These are phyloP conservation scores for Akebia trifoliata DNA, from an alignment of 164 flowering plant species.

Conservation along the genomic window DNA sequence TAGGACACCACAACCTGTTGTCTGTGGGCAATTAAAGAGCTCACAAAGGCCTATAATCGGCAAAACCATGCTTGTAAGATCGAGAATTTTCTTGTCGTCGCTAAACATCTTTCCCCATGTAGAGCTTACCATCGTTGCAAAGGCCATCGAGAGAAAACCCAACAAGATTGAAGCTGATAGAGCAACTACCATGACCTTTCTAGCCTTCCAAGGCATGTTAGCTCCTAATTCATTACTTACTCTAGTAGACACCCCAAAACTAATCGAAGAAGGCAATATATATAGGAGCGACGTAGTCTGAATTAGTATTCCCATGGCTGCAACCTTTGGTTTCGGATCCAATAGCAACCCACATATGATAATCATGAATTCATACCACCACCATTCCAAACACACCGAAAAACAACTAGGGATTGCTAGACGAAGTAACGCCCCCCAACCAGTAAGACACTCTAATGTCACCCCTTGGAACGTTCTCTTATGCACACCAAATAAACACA, in stretches of 20 bases:
- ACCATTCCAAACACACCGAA: conserved; percentile 19
- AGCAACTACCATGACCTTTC: conserved; percentile 14
- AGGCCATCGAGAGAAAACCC: conserved; percentile 13
- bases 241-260: conserved; percentile 15
- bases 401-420: conserved; percentile 17
- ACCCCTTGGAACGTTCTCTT: conserved; percentile 8
- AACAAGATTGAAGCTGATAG: background rate
- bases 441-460: conserved; percentile 14
- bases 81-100: conserved; percentile 8
- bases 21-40: conserved; percentile 18
- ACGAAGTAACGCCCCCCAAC: conserved; percentile 7
- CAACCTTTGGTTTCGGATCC: conserved; percentile 16
- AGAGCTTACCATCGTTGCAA: conserved; percentile 7
- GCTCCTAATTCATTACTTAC: conserved; percentile 15
- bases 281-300: conserved; percentile 16
- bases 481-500: conserved; percentile 3
- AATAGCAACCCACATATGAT: conserved; percentile 15
- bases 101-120: conserved; percentile 15
- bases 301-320: conserved; percentile 19
- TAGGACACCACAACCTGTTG: conserved; percentile 10
- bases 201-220: conserved; percentile 18
- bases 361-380: conserved; percentile 19
- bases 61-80: conserved; percentile 9
- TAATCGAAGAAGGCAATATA: conserved; percentile 16
- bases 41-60: conserved; percentile 16